Evolutionary conservation across 805 yeast species (phyloP), one percentile per base, ranked within the genome.

Genomic region (Ogataea wickerhamii): DNA sequence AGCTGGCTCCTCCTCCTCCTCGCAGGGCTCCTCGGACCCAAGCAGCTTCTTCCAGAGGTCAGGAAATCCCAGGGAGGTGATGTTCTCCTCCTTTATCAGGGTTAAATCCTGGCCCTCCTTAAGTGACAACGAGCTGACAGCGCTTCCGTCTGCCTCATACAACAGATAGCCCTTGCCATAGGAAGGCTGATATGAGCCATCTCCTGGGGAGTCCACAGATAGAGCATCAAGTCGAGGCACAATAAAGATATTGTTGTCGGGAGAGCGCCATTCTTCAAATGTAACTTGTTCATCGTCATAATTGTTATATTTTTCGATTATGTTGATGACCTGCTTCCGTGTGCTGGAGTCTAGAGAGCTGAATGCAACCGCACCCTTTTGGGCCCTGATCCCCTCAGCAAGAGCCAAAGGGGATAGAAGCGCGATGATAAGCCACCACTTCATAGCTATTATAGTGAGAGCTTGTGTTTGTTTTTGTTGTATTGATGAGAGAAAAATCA

Each of bases 21-120:
- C 41, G 16, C 45, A 44, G 10, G 29, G 28, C 11, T 27, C 30
- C n/a, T 38, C 47, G n/a, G 34, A 36, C 16, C 39, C 46, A 31
- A 37, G 40, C 10, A 49, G 39, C 30, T 41, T 49, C 11, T 41
- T 18, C 57, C 57, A 60, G 5, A 49, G 40, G 12, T 41, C 30
- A 1, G 65, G 64, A 29, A 58, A 60, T 2, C 62, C 62, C 41
- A 46, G 24, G 3, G 56, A 41, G 3, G 43, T n/a, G 25, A 60
- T 45, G 35, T 56, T 41, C 32, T 51, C 50, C 40, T 60, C 63
- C 32, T 50, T 42, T 8, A 60, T 47, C 18, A 47, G 19, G 7
- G 45, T 32, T 20, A 37, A 30, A 2, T 47, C 35, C 6, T 40
- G 32, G 6, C 46, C 42, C 2, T 32, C 36, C 23, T 37, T 34